Conservation (phyloP, 2,329 filamentous ascomycete species). For the Trichophyton schoenleinii region DNA sequence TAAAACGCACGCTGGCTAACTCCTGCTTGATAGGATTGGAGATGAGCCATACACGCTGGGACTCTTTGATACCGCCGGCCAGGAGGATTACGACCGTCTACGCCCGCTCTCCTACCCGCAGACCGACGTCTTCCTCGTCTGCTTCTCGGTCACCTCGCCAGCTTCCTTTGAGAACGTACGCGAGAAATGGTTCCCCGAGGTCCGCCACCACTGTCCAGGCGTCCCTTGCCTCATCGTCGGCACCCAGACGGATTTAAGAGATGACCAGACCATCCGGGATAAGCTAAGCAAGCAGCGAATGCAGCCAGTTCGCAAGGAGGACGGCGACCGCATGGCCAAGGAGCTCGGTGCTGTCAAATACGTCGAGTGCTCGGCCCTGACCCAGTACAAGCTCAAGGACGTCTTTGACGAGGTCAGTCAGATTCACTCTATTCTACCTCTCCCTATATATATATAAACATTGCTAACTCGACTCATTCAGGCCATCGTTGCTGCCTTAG, state of each 20-base stretch:
- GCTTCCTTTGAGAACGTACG: slow-evolving; percentile 98
- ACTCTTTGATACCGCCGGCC: slow-evolving; percentile 94
- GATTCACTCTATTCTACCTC: neutral
- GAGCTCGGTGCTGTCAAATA: slow-evolving; percentile 97
- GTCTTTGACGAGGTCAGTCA: slow-evolving; percentile 88
- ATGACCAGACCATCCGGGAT: slow-evolving; percentile 73
- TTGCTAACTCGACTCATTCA: slow-evolving; percentile 25
- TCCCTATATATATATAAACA: slow-evolving; percentile 7
- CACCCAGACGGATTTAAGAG: slow-evolving; percentile 90
- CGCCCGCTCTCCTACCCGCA: slow-evolving; percentile 95
- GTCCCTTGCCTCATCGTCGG: slow-evolving; percentile 96
- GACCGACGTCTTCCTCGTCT: slow-evolving; percentile 97
- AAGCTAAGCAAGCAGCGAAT: slow-evolving; percentile 96
- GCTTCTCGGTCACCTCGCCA: slow-evolving; percentile 94
- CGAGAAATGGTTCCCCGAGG: slow-evolving; percentile 98
- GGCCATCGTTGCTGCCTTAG: slow-evolving; percentile 91
- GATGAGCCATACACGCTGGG: slow-evolving; percentile 97
- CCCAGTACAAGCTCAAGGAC: slow-evolving; percentile 97
- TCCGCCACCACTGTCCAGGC: slow-evolving; percentile 95
- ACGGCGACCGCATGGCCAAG: slow-evolving; percentile 92
- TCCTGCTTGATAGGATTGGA: slow-evolving; percentile 60
- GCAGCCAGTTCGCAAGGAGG: slow-evolving; percentile 79
- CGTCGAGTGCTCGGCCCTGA: slow-evolving; percentile 94
- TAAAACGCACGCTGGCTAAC: neutral
- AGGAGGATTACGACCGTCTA: slow-evolving; percentile 98